Evolutionary conservation across 2,329 filamentous ascomycete species (phyloP).

Genomic region (Polytolypa hystricis): DNA sequence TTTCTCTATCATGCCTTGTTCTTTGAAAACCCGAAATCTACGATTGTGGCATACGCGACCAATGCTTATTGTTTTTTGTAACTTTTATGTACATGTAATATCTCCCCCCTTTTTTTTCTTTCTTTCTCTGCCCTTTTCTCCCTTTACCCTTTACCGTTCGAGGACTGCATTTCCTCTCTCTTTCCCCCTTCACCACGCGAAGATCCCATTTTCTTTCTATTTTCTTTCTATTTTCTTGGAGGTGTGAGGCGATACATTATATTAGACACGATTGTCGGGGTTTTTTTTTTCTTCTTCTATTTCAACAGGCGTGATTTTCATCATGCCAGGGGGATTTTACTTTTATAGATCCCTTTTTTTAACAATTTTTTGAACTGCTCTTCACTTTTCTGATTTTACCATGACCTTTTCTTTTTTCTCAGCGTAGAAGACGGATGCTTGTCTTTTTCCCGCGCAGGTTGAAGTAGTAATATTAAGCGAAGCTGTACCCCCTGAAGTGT

Average conservation of each 20-base stretch:
- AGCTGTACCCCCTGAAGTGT: too few relatives aligned
- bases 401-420: too few relatives aligned
- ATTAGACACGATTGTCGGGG: background rate
- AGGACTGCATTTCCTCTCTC: conserved; percentile 10
- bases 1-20: background rate
- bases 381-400: too few relatives aligned
- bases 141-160: conserved; percentile 8
- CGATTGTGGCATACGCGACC: background rate
- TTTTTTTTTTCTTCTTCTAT: background rate
- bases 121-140: conserved; percentile 10
- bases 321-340: too few relatives aligned
- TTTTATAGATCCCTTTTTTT: too few relatives aligned
- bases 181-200: background rate
- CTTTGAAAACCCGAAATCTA: background rate
- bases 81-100: conserved; percentile 8
- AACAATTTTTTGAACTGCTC: too few relatives aligned
- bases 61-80: conserved; percentile 14
- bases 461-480: too few relatives aligned
- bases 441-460: too few relatives aligned
- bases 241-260: too few relatives aligned
- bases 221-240: background rate
- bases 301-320: background rate
- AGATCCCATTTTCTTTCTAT: background rate
- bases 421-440: too few relatives aligned
- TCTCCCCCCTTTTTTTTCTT: conserved; percentile 14